Evolutionary conservation across 345 rosid genomes (phyloP).

Genomic region (Camelina neglecta): DNA sequence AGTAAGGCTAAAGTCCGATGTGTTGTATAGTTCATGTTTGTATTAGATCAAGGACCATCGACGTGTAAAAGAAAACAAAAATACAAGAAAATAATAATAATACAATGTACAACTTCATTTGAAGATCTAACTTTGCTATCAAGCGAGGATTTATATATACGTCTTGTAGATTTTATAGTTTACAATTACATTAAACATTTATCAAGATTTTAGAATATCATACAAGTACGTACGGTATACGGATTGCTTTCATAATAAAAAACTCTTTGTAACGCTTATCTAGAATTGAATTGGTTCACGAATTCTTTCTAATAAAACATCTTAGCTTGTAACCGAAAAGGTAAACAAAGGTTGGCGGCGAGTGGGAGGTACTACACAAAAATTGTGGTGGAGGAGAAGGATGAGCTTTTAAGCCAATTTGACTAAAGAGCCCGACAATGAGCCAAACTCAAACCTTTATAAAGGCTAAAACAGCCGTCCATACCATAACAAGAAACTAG

Average conservation of each 20-base stretch:
- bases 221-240: not conserved
- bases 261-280: not conserved
- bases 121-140: not conserved
- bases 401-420: slow-evolving; percentile 22
- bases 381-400: slow-evolving; percentile 25
- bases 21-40: slow-evolving; percentile 13
- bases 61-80: not conserved
- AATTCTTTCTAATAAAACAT: not conserved
- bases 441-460: slow-evolving; percentile 36
- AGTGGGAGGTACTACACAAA: slow-evolving; percentile 29
- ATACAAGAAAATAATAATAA: not conserved
- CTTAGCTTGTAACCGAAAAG: not conserved
- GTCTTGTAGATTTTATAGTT: not conserved
- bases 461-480: slow-evolving; percentile 26
- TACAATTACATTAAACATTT: not conserved
- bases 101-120: not conserved
- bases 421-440: slow-evolving; percentile 29
- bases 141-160: not conserved
- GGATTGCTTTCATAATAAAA: not conserved
- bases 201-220: not conserved
- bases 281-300: slow-evolving; percentile 10
- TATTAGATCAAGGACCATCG: slow-evolving; percentile 1
- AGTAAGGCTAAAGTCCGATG: not conserved
- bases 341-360: slow-evolving; percentile 39
- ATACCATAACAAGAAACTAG: slow-evolving; percentile 24